Evolutionary conservation across 1,284 basidiomycete species (phyloP), one percentile per base, ranked within the genome.

Genomic region (Leccinum holopus): DNA sequence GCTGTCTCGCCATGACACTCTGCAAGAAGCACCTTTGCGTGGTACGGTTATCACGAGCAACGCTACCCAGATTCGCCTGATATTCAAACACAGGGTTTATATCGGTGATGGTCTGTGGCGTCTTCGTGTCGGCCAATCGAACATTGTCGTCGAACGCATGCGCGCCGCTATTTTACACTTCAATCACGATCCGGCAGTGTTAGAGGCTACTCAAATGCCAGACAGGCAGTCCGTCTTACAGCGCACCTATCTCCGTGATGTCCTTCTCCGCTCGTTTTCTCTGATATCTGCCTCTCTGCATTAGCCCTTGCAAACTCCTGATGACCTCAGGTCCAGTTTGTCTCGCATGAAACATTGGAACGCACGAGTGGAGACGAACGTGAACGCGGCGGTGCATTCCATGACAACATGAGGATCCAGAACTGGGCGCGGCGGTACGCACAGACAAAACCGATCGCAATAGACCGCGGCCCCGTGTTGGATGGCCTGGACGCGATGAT

Each of bases 401-500:
- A 80, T 65, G 79, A 87, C 28, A 86, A 94, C 70, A 82, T 87
- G 76, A 77, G 84, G 47, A 89, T 94, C 49, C 83, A 85, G 65
- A 91, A 86, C 68, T 95, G 93, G 93, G 87, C 86, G 3, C 77
- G 75, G 57, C 80, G 92, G 55, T 87, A 94, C 73, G 79, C 82
- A 16, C 76, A 77, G n/a, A 75, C 78, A 21, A 73, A 85, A 58
- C 92, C 94, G 0, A 69, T 95, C 30, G 76, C 80, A 1, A 77
- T 95, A 2, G 89, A 93, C 61, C 92, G 93, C 6, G 95, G 97
- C 76, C 95, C 95, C 0, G 75, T 81, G 2, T 74, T 97, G 1
- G 65, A 72, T 0, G 81, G 80, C 0, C 75, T 97, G 66, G 97
- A 97, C 71, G 71, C 87, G 78, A 96, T 97, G 91, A 82, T 97